Base-by-base conservation (phyloP, 2,329 filamentous ascomycete species). In the Rhynchosporium secalis region DNA sequence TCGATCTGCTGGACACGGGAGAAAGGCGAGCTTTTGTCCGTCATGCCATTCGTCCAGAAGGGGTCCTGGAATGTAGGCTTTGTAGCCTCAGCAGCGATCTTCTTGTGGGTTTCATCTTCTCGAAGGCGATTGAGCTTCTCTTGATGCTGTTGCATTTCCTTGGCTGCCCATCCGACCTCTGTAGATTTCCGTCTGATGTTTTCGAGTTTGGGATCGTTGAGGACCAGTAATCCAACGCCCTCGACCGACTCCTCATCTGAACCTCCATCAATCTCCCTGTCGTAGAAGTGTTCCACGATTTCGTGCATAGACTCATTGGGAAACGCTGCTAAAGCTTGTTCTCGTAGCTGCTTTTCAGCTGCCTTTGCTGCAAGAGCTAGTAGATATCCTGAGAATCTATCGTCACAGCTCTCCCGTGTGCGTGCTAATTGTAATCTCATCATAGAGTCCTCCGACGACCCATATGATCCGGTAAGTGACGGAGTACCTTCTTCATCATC, bases 291-390 rank as follows among this genome's bases (percentile, higher is more conserved):
- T 55, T 74, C 72, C 8, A 75, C 72, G 29, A 72, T 71, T 36
- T 75, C 64, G 60, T 74, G 70, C 45, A 66, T 69, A 7, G 69
- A 83, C 71, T 88, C 90, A 71, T 88, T 88, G 71, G 89, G 89
- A 72, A 92, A 93, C 1, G 89, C 90, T 45, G 87, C 87, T 72
- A 92, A 81, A 54, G 88, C 90, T 88, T 62, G 87, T 85, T 76
- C 92, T 65, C 89, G 86, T 66, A 97, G 80, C 74, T 94, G 89
- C 71, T 87, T 86, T 74, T 95, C 88, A 8, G 90, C 90, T 71
- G 92, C 88, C 71, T 87, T 88, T 56, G 90, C 90, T 48, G 92
- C 91, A 62, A 96, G 79, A 61, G 90, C 86, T 62, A 96, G 83
- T 60, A 96, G 78, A 74, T 93, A 93, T 43, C 87, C 86, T 57